phyloP scores from a whole-genome alignment of 1,139 yeast genomes.

The Citeromyces hawaiiensis region DNA sequence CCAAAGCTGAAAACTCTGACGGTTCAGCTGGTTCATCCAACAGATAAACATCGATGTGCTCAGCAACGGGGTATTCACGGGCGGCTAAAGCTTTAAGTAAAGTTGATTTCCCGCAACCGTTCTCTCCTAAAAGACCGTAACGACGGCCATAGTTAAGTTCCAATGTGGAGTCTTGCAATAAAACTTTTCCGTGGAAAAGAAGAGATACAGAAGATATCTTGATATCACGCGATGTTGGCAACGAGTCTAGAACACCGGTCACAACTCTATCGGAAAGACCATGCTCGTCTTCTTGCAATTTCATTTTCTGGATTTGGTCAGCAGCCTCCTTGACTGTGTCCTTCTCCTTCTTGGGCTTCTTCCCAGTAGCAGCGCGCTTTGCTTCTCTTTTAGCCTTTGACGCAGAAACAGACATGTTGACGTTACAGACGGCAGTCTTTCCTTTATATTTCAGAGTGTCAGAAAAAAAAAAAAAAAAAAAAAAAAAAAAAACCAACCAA shows the following conservation, averaged over 20 bases:
- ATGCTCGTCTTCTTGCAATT: constrained; percentile 84
- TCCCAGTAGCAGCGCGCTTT: constrained; percentile 64
- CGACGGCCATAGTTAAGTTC: constrained; percentile 97
- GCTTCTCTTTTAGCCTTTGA: constrained; percentile 98
- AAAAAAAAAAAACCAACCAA: too few species aligned
- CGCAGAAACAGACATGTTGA: constrained; percentile 48
- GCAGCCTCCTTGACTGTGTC: constrained; percentile 49
- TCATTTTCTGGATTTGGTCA: constrained; percentile 71
- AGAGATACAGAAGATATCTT: constrained; percentile 83
- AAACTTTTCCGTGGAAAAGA: constrained; percentile 94
- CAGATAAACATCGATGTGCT: constrained; percentile 77
- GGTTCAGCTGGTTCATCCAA: constrained; percentile 97
- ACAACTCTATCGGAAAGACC: constrained; percentile 96
- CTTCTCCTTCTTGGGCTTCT: constrained; percentile 47
- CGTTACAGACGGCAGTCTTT: background rate
- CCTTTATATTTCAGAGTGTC: background rate
- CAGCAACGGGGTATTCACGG: constrained; percentile 93
- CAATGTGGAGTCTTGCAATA: constrained; percentile 79
- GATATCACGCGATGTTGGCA: constrained; percentile 85
- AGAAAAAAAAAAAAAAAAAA: background rate
- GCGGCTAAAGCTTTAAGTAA: constrained; percentile 87
- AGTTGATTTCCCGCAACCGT: constrained; percentile 98
- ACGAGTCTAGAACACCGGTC: constrained; percentile 90
- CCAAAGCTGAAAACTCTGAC: constrained; percentile 81
- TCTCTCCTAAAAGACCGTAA: constrained; percentile 93